Percentiles rank a stretch among this genome's conserved stretches.
These are phyloP conservation scores for Pinus albicaulis DNA, from an alignment of 75 land plant genomes.

Conservation along the genomic window DNA sequence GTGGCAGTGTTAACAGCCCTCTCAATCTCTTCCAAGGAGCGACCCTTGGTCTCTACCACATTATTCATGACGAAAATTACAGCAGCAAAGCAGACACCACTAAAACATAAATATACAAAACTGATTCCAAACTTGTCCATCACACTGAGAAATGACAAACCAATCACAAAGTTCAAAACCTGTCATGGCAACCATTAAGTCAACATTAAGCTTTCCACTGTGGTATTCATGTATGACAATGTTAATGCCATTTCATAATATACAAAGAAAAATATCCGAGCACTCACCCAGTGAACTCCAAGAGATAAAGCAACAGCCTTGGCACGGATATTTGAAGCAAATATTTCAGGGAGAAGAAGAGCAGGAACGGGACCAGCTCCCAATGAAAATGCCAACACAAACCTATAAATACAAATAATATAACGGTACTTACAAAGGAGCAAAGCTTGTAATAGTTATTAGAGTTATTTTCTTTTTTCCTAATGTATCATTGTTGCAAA, in stretches of 20 bases:
- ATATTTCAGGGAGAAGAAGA: constrained; percentile 34
- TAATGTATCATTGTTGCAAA: neutral
- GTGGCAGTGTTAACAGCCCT: constrained; percentile 4
- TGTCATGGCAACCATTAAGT: constrained; percentile 4
- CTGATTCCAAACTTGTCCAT: constrained; percentile 15
- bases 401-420: constrained; percentile 12
- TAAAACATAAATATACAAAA: constrained; percentile 11
- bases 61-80: constrained; percentile 8
- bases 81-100: constrained; percentile 14
- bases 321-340: constrained; percentile 32
- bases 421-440: too few relatives aligned
- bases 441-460: neutral
- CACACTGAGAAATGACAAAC: constrained; percentile 16
- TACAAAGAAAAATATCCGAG: too few relatives aligned
- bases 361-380: constrained; percentile 43
- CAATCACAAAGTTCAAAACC: constrained; percentile 33
- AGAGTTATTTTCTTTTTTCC: neutral
- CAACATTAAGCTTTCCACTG: too few relatives aligned
- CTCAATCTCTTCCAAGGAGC: constrained; percentile 22
- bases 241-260: too few relatives aligned
- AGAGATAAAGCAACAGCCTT: constrained; percentile 34
- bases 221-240: too few relatives aligned
- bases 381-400: constrained; percentile 35
- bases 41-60: constrained; percentile 24
- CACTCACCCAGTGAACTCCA: constrained; percentile 40